Conservation (phyloP, 1,284 basidiomycete species). For the Ceraceosorus guamensis region DNA sequence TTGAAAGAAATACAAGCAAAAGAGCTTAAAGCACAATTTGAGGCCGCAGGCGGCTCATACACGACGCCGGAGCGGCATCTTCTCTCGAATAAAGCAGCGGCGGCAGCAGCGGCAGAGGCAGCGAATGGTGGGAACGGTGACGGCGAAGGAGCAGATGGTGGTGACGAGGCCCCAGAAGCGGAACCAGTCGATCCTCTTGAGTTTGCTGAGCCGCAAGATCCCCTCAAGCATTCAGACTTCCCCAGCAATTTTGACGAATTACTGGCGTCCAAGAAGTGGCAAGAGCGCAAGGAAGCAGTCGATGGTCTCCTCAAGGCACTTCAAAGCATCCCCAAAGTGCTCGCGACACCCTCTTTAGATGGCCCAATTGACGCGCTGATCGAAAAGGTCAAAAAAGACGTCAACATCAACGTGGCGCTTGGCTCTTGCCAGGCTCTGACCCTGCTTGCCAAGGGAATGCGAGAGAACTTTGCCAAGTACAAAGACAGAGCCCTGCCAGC, state of each 20-base stretch:
- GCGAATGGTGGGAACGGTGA: constrained; percentile 51
- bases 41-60: constrained; percentile 72
- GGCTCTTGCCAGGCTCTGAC: constrained; percentile 79
- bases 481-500: constrained; percentile 67
- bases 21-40: constrained; percentile 87
- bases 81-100: constrained; percentile 58
- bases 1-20: constrained; percentile 98
- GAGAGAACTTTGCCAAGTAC: constrained; percentile 64
- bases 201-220: constrained; percentile 76
- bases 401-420: constrained; percentile 93
- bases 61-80: constrained; percentile 74
- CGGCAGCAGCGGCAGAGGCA: constrained; percentile 26
- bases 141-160: constrained; percentile 26
- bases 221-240: constrained; percentile 60
- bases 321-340: constrained; percentile 66
- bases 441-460: constrained; percentile 72
- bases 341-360: constrained; percentile 60
- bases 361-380: constrained; percentile 71
- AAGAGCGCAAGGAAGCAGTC: constrained; percentile 78
- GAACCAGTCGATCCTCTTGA: constrained; percentile 66
- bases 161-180: constrained; percentile 48
- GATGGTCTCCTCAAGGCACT: constrained; percentile 74
- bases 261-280: constrained; percentile 90
- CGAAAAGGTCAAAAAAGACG: constrained; percentile 74
- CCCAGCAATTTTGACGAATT: constrained; percentile 51